These are phyloP conservation scores for Wickerhamiella siamensis DNA, from an alignment of 805 yeast species.

Conservation along the genomic window DNA sequence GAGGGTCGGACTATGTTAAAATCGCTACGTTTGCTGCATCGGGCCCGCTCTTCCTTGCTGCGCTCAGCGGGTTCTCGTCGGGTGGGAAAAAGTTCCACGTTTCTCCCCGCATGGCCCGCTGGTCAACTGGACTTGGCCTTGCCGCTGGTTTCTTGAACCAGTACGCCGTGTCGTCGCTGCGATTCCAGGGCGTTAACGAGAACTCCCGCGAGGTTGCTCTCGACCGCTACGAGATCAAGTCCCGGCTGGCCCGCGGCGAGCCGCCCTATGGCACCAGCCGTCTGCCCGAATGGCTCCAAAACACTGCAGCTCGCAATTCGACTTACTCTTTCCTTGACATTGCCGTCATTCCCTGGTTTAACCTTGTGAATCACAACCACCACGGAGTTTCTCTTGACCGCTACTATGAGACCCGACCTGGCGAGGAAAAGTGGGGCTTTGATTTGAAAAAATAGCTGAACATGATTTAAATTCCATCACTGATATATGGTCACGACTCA, in stretches of 20 bases:
- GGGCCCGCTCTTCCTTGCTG: constrained; percentile 34
- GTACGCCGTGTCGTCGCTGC: constrained; percentile 47
- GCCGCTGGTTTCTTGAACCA: constrained; percentile 63
- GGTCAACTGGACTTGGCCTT: constrained; percentile 47
- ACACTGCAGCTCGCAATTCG: constrained; percentile 63
- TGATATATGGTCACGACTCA: too few relatives aligned
- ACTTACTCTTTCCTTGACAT: constrained; percentile 49
- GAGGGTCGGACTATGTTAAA: constrained; percentile 47
- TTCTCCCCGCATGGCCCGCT: constrained; percentile 48
- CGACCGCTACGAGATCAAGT: constrained; percentile 64
- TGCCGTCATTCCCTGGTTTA: constrained; percentile 67
- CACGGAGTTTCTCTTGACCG: constrained; percentile 62
- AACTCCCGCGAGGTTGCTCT: constrained; percentile 52
- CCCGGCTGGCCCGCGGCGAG: constrained; percentile 45
- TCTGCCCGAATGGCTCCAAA: constrained; percentile 56
- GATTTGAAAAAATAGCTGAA: constrained; percentile 13
- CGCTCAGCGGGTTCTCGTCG: constrained; percentile 36
- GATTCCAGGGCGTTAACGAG: constrained; percentile 70
- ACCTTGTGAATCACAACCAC: constrained; percentile 63
- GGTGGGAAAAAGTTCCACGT: constrained; percentile 33
- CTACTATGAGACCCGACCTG: constrained; percentile 35
- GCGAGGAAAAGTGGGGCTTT: constrained; percentile 47
- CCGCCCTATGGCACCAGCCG: constrained; percentile 53
- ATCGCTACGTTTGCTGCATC: constrained; percentile 35
- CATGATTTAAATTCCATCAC: too few relatives aligned